Evolutionary conservation across 176 grass and related monocot species (phyloP).

Genomic region (Alloteropsis semialata): DNA sequence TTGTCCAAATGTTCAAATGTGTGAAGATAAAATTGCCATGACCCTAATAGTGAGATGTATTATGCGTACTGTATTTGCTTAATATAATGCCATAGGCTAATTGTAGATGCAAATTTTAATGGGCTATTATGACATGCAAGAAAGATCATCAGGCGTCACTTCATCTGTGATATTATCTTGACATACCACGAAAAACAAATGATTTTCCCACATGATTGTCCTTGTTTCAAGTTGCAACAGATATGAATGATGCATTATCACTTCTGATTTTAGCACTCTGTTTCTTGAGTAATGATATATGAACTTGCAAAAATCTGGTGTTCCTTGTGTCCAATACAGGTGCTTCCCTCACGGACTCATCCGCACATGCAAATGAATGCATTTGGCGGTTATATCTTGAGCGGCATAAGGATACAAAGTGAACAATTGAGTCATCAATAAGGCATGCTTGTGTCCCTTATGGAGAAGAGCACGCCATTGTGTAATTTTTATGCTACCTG

Average conservation of each 20-base stretch:
- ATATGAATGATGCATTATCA: neutral
- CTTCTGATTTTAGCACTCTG: neutral
- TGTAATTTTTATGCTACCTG: neutral
- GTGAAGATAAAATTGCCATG: neutral
- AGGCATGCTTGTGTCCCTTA: neutral
- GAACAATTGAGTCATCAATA: slow-evolving; percentile 25
- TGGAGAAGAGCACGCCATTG: neutral
- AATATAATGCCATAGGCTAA: neutral
- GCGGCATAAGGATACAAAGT: slow-evolving; percentile 54
- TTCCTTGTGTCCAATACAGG: slow-evolving; percentile 33
- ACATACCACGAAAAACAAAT: neutral
- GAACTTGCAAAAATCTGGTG: neutral
- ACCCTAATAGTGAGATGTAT: neutral
- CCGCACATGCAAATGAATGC: slow-evolving; percentile 94
- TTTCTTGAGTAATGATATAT: neutral
- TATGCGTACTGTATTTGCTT: neutral
- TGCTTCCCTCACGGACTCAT: slow-evolving; percentile 81
- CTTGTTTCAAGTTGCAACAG: neutral
- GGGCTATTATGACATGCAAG: neutral
- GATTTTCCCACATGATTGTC: neutral
- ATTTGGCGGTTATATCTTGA: slow-evolving; percentile 88
- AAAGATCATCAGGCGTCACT: neutral
- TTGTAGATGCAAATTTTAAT: neutral
- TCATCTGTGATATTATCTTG: neutral
- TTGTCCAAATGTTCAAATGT: neutral